Evolutionary conservation across 2,329 filamentous ascomycete genomes (phyloP).

Genomic region (Raffaelea ambrosiae): DNA sequence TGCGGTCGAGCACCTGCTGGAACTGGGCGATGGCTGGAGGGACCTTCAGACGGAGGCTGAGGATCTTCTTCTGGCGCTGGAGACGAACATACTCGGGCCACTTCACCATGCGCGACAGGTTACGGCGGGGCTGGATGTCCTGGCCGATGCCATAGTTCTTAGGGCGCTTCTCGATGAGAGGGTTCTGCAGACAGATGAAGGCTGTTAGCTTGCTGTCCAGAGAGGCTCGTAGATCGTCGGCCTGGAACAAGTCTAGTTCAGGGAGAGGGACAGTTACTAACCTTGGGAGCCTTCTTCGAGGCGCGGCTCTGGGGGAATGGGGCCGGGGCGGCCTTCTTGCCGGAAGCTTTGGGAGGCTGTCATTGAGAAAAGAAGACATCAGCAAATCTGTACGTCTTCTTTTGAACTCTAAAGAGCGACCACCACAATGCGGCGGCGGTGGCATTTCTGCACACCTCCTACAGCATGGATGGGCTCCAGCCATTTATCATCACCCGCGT

Average conservation of each 20-base stretch:
- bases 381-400: conserved; percentile 77
- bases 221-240: not conserved
- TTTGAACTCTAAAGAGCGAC: conserved; percentile 84
- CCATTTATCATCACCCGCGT: conserved; percentile 49
- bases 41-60: conserved; percentile 97
- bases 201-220: too few relatives aligned
- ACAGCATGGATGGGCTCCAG: conserved; percentile 45
- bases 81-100: conserved; percentile 99
- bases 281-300: conserved; percentile 95
- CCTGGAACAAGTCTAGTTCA: not conserved
- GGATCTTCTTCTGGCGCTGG: conserved; percentile 89
- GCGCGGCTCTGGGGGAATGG: conserved; percentile 95
- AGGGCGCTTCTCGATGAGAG: conserved; percentile 95
- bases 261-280: conserved; percentile 38
- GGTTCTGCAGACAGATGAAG: too few relatives aligned
- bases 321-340: conserved; percentile 97
- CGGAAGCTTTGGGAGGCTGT: conserved; percentile 88
- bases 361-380: conserved; percentile 99
- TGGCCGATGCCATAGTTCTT: conserved; percentile 98
- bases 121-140: conserved; percentile 94
- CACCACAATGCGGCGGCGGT: conserved; percentile 18
- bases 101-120: conserved; percentile 97
- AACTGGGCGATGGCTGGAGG: conserved; percentile 96
- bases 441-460: conserved; percentile 44
- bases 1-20: conserved; percentile 92